phyloP scores from a whole-genome alignment of 352 stramenopile species.

The Phytophthora rubi region DNA sequence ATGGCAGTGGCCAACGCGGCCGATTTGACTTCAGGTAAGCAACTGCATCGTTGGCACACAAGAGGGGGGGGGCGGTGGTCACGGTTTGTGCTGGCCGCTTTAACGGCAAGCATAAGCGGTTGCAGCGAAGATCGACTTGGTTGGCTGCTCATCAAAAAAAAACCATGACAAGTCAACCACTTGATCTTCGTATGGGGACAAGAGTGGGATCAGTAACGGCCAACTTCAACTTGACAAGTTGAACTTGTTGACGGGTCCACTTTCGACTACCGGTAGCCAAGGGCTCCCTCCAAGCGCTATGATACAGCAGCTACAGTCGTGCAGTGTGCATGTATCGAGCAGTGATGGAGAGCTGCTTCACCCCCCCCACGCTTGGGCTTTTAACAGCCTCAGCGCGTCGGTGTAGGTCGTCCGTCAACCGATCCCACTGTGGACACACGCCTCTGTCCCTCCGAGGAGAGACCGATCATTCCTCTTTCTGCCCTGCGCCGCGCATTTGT shows the following conservation, averaged over 20 bases:
- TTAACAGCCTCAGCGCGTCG: not conserved
- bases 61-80: not conserved
- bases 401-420: not conserved
- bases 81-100: slow-evolving; percentile 11
- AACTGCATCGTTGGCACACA: not conserved
- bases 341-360: not conserved
- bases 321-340: not conserved
- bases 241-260: not conserved
- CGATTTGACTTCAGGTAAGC: not conserved
- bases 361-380: not conserved
- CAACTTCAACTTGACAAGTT: slow-evolving; percentile 11
- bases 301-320: not conserved
- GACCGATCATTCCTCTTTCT: slow-evolving; percentile 20
- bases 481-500: slow-evolving; percentile 9
- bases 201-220: slow-evolving; percentile 4
- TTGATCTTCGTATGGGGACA: not conserved
- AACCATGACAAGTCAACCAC: not conserved
- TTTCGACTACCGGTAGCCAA: not conserved
- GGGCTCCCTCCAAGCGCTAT: not conserved
- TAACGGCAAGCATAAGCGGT: slow-evolving; percentile 4
- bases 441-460: slow-evolving; percentile 5
- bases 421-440: slow-evolving; percentile 10
- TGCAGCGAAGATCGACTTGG: not conserved
- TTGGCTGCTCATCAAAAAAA: not conserved
- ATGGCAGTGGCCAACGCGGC: not conserved